Conservation (phyloP, 2,329 filamentous ascomycete species). For the Aspergillus sergii region DNA sequence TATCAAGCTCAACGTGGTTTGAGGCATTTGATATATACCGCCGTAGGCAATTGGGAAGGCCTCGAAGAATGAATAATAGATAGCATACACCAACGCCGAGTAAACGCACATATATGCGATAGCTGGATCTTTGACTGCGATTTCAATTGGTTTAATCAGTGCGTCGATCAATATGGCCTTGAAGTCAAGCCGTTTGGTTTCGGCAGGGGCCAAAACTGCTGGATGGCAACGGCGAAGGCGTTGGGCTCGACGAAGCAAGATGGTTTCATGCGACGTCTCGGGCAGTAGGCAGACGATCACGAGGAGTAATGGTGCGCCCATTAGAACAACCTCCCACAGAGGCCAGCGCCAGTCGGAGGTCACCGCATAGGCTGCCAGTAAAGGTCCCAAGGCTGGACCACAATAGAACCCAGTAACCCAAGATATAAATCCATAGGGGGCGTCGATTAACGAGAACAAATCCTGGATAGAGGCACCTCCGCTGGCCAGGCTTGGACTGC, state of each 20-base stretch:
- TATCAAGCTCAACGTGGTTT: conserved; percentile 61
- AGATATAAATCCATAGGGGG: conserved; percentile 62
- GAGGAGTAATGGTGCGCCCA: conserved; percentile 60
- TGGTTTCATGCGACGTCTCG: conserved; percentile 3
- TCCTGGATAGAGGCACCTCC: conserved; percentile 52
- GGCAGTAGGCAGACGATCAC: conserved; percentile 65
- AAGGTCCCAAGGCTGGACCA: conserved; percentile 58
- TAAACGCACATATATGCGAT: conserved; percentile 66
- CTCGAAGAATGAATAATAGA: conserved; percentile 63
- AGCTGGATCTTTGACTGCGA: conserved; percentile 53
- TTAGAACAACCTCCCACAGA: conserved; percentile 62
- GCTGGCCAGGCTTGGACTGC: conserved; percentile 66
- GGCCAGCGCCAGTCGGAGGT: conserved; percentile 59
- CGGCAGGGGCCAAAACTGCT: background rate
- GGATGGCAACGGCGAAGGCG: background rate
- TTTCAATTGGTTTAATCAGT: background rate
- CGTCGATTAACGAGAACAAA: conserved; percentile 52
- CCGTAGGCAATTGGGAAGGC: conserved; percentile 67
- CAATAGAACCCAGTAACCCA: conserved; percentile 56
- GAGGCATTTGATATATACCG: conserved; percentile 61
- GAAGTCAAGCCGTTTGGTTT: background rate
- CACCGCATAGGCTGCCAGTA: conserved; percentile 1
- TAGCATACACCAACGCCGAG: conserved; percentile 60
- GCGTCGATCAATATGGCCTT: background rate
- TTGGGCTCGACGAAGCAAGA: conserved; percentile 4